Conservation (phyloP, 2,329 filamentous ascomycete species). For the Cladosporium sp. region DNA sequence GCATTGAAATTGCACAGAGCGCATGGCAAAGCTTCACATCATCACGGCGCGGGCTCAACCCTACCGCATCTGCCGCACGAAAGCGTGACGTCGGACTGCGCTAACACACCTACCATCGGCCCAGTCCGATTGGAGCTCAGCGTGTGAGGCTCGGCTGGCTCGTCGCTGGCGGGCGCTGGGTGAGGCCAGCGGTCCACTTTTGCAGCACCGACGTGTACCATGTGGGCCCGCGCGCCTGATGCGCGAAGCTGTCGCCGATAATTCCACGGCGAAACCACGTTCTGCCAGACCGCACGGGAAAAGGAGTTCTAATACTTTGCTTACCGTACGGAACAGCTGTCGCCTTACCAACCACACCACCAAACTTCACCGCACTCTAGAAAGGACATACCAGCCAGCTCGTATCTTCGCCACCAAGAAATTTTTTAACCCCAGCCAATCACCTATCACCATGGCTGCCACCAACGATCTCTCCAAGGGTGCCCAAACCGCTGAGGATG, state of each 20-base stretch:
- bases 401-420: neutral
- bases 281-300: neutral
- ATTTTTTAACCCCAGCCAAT: neutral
- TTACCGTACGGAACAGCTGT: no score
- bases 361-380: neutral
- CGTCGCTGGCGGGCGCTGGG: neutral
- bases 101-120: constrained; percentile 7
- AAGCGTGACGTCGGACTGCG: constrained; percentile 3
- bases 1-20: neutral
- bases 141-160: no score
- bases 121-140: constrained; percentile 3
- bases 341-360: neutral
- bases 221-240: constrained; percentile 9
- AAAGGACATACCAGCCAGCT: neutral
- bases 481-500: constrained; percentile 14
- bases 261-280: constrained; percentile 6
- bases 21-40: constrained; percentile 1
- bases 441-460: constrained; percentile 2
- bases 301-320: constrained; percentile 1
- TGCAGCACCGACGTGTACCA: constrained; percentile 5
- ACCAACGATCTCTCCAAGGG: constrained; percentile 3
- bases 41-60: neutral
- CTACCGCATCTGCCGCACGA: neutral
- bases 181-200: constrained; percentile 9
- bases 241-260: constrained; percentile 9